Evolutionary conservation across 1,139 yeast species (phyloP).

Genomic region (Arxiozyma telluris): DNA sequence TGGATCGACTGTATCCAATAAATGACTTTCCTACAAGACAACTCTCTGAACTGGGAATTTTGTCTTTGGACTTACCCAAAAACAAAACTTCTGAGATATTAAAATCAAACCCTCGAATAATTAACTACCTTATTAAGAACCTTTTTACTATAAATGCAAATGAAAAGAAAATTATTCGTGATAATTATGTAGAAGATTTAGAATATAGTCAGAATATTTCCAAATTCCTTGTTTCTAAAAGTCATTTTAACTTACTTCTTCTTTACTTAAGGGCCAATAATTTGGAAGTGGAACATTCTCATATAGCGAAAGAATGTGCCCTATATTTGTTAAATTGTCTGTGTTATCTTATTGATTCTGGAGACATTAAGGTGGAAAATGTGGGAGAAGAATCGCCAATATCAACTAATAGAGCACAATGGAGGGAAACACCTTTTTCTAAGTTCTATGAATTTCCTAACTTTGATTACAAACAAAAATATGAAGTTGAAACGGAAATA

Average conservation of each 20-base stretch:
- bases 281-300: constrained; percentile 3
- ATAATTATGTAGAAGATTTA: neutral
- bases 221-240: constrained; percentile 8
- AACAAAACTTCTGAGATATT: constrained; percentile 5
- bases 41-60: constrained; percentile 9
- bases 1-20: constrained; percentile 7
- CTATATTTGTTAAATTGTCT: neutral
- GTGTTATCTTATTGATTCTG: neutral
- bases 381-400: neutral
- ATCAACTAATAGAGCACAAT: neutral
- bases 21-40: constrained; percentile 12
- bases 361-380: neutral
- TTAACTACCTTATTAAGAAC: constrained; percentile 15
- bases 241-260: constrained; percentile 13
- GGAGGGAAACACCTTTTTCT: neutral
- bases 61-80: constrained; percentile 14
- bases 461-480: neutral
- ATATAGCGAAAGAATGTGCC: neutral
- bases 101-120: constrained; percentile 13
- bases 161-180: neutral
- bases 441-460: neutral
- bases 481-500: constrained; percentile 10
- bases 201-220: neutral
- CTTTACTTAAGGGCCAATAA: constrained; percentile 9
- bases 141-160: neutral